Percentiles rank a stretch among this genome's conserved stretches.
Evolutionary conservation across 768 basidiomycete species (phyloP).

Genomic region (Kwoniella newhampshirensis): DNA sequence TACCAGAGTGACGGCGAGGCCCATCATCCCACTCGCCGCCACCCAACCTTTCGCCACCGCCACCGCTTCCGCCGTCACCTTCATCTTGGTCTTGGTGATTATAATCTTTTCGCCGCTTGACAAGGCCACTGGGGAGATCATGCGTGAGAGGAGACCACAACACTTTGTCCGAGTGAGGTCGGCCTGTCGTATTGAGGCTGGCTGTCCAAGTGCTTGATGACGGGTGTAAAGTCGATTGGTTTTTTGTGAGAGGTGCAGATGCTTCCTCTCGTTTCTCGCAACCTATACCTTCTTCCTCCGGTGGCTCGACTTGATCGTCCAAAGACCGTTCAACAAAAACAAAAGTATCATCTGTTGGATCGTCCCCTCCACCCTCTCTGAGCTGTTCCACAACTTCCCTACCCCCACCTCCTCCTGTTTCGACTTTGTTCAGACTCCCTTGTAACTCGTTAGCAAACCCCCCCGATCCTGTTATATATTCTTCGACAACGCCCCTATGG

Average conservation of each 20-base stretch:
- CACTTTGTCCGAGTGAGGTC: constrained; percentile 13
- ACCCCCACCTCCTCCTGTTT: too few species aligned
- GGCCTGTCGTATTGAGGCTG: background rate
- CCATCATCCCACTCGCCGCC: constrained; percentile 4
- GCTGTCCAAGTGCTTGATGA: background rate
- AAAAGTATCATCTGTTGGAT: too few species aligned
- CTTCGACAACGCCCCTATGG: constrained; percentile 5
- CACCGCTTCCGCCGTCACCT: background rate
- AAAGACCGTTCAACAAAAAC: too few species aligned
- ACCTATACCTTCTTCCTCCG: too few species aligned
- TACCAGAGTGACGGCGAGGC: background rate
- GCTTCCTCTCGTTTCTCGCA: constrained; percentile 12
- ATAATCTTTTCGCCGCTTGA: constrained; percentile 10
- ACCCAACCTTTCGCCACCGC: background rate
- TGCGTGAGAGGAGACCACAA: constrained; percentile 12
- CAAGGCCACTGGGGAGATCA: background rate
- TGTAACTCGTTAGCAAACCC: background rate
- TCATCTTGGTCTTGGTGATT: background rate
- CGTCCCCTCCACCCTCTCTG: too few species aligned
- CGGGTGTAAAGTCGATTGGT: background rate
- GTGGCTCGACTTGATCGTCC: background rate
- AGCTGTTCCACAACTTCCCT: too few species aligned
- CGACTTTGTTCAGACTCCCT: too few species aligned
- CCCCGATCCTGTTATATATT: background rate
- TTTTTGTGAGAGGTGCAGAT: too few species aligned